These are phyloP conservation scores for Funneliformis geosporum DNA, from an alignment of 192 early-diverging fungal genomes.

Conservation along the genomic window DNA sequence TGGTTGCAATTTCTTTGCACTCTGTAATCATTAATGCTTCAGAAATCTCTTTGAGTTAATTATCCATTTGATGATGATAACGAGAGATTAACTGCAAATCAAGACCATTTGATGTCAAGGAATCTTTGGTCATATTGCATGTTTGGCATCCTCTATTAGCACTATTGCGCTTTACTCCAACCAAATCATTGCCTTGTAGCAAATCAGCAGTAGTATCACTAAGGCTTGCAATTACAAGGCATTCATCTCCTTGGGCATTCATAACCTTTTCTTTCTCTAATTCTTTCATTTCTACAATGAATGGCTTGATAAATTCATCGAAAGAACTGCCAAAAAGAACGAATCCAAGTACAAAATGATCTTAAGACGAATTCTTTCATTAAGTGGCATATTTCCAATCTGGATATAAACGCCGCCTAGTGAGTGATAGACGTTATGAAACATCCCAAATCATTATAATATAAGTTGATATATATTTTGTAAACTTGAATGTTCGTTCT, in stretches of 20 bases:
- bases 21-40: background rate
- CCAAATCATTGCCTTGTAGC: conserved; percentile 13
- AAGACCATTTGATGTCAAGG: background rate
- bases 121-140: background rate
- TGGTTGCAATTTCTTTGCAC: background rate
- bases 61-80: background rate
- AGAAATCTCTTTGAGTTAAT: background rate
- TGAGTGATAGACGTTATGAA: background rate
- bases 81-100: background rate
- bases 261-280: background rate
- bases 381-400: background rate
- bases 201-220: background rate
- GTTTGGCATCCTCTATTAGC: background rate
- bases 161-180: background rate
- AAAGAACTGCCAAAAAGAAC: background rate
- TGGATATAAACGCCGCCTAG: background rate
- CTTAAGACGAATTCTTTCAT: background rate
- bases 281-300: background rate
- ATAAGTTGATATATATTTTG: background rate
- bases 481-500: background rate
- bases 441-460: background rate
- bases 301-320: background rate
- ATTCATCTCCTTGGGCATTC: background rate
- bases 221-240: background rate
- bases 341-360: background rate